phyloP scores from a whole-genome alignment of 306 rosid genomes.

The Arachis stenosperma region DNA sequence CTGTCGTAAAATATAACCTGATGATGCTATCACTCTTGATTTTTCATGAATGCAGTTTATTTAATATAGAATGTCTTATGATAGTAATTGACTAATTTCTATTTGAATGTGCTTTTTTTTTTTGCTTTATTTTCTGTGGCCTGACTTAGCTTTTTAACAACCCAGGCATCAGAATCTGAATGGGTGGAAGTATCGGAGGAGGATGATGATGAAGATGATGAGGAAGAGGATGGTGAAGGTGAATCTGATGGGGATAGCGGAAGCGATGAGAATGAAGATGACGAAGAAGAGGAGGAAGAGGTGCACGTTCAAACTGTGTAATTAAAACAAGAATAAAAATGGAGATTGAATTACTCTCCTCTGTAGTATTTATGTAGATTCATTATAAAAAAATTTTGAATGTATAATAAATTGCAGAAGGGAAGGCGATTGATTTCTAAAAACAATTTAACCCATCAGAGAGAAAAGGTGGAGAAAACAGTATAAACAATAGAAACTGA shows the following conservation, averaged over 20 bases:
- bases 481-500: neutral
- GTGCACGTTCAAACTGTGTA: constrained; percentile 41
- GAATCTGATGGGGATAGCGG: constrained; percentile 46
- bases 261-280: constrained; percentile 60
- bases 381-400: neutral
- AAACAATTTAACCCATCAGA: constrained; percentile 5
- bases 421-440: constrained; percentile 1
- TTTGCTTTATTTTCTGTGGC: constrained; percentile 32
- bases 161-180: constrained; percentile 86
- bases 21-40: constrained; percentile 27
- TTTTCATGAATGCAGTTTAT: constrained; percentile 26
- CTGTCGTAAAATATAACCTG: constrained; percentile 26
- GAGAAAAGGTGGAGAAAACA: constrained; percentile 11
- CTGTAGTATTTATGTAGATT: constrained; percentile 14
- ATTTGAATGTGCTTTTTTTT: constrained; percentile 14
- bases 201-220: constrained; percentile 74
- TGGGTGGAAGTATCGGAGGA: constrained; percentile 95
- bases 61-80: constrained; percentile 32
- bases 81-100: constrained; percentile 28
- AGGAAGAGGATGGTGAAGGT: constrained; percentile 59
- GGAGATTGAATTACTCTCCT: neutral
- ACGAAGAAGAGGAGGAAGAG: constrained; percentile 66
- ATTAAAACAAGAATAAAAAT: constrained; percentile 28
- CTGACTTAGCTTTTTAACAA: constrained; percentile 41
- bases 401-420: constrained; percentile 14